A percentile compares a stretch with the other conserved stretches of the same genome.
phyloP scores from a whole-genome alignment of 176 grass and related monocot genomes.

The Oryza glaberrima region DNA sequence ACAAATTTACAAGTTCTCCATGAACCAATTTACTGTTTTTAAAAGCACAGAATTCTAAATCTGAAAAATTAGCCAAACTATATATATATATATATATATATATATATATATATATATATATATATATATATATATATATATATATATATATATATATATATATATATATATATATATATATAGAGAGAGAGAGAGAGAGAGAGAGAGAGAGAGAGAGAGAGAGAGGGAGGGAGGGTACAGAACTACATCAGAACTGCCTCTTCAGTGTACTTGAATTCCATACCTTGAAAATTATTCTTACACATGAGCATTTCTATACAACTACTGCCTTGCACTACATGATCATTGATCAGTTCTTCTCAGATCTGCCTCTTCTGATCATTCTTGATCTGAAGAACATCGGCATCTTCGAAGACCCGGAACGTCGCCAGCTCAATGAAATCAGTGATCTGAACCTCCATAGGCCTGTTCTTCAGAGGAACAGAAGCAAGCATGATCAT shows the following conservation, averaged over 20 bases:
- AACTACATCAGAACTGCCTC: background rate
- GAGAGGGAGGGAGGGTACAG: background rate
- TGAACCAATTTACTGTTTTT: background rate
- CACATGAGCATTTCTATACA: background rate
- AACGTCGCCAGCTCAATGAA: constrained; percentile 60
- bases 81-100: background rate
- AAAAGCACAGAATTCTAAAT: too few relatives aligned
- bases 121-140: background rate
- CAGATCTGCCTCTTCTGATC: constrained; percentile 45
- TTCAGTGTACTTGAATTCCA: background rate
- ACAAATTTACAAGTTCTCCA: background rate
- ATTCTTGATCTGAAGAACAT: constrained; percentile 45
- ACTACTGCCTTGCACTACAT: background rate
- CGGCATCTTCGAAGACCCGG: constrained; percentile 48
- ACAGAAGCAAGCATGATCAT: background rate
- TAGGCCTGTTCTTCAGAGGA: constrained; percentile 22
- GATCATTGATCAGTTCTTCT: constrained; percentile 16
- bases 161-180: too few relatives aligned
- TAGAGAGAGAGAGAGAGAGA: too few relatives aligned
- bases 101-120: too few relatives aligned
- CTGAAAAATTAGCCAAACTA: background rate
- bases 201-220: too few relatives aligned
- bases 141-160: background rate
- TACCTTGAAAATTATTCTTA: constrained; percentile 14
- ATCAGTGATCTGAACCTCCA: constrained; percentile 49